Conservation (phyloP, 2,329 filamentous ascomycete genomes). For the Trichoderma brevicompactum region DNA sequence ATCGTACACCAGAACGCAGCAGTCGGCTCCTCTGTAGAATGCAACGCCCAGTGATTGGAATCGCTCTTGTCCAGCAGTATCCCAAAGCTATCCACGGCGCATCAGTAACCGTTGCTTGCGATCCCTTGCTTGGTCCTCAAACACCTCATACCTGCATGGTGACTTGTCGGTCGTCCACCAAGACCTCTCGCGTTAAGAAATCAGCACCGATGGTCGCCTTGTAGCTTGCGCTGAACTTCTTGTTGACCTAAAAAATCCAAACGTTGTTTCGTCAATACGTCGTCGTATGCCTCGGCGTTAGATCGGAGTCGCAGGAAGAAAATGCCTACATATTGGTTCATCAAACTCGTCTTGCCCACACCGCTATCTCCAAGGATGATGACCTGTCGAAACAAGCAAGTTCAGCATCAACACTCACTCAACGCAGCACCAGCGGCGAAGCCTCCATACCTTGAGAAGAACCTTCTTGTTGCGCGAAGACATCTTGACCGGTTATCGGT, state of each 20-base stretch:
- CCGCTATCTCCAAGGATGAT: conserved; percentile 99
- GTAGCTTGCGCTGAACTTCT: conserved; percentile 99
- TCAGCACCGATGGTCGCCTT: conserved; percentile 99
- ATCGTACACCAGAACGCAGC: conserved; percentile 96
- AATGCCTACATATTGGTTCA: conserved; percentile 98
- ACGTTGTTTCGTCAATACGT: neutral
- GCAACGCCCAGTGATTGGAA: conserved; percentile 97
- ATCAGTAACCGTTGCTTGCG: conserved; percentile 24
- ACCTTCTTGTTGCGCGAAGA: conserved; percentile 90
- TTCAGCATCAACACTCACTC: conserved; percentile 16
- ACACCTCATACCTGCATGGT: conserved; percentile 82
- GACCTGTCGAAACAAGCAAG: conserved; percentile 63
- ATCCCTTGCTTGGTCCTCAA: conserved; percentile 18
- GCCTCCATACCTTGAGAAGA: conserved; percentile 72
- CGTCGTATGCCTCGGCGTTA: conserved; percentile 2
- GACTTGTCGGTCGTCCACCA: conserved; percentile 95
- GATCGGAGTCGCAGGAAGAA: conserved; percentile 30
- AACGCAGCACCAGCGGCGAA: neutral
- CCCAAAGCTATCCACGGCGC: conserved; percentile 73
- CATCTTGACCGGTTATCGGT: conserved; percentile 56
- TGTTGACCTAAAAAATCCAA: conserved; percentile 77
- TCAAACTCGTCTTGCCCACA: conserved; percentile 98
- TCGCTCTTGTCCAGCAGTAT: conserved; percentile 94
- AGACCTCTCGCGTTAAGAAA: conserved; percentile 96
- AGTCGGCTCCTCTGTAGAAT: conserved; percentile 97